Base-by-base conservation (phyloP, 2,329 filamentous ascomycete genomes). In the Boeremia lycopersici region DNA sequence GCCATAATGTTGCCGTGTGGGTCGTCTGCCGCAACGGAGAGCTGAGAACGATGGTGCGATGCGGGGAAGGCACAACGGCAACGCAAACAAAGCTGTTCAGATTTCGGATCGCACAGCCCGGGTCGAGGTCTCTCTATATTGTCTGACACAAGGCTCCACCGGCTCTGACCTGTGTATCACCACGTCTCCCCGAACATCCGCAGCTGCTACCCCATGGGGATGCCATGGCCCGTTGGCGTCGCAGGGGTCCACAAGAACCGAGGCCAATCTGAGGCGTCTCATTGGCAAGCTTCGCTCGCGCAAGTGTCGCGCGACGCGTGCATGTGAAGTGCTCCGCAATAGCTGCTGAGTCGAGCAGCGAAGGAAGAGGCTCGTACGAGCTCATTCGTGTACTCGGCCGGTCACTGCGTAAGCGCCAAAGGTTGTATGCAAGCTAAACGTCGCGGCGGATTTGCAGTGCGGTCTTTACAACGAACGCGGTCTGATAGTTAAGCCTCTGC, bases 1-100 rank as follows among this genome's bases (percentile, higher is more conserved):
- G 64, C 56, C 68, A 71, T 71, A 4, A 19, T 67, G 59, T 15
- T 23, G 13, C 1, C 3, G n/a, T 10, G 7, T 6, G 15, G 9
- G 13, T 6, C 4, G 13, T 31, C 39, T 15, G 15, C 19, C 25
- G n/a, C 35, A 28, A 26, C 13, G 6, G 25, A 12, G 11, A 13
- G 29, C 9, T 6, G 17, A 35, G 29, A 25, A 26, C 9, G 25
- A 19, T 4, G 35, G 31, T 35, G 23, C 26, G 28, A 39, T 31
- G 31, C 29, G 36, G 30, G 36, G 46, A 47, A 43, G 19, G 42
- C 6, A 39, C 15, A 35, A 25, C 12, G 23, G 6, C n/a, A 30
- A 35, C 12, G 12, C 23, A 39, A 19, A 45, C 11, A 19, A 34
- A 28, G 35, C 23, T 31, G 4, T 23, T 8, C 23, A n/a, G 13